Evolutionary conservation across 2,329 filamentous ascomycete genomes (phyloP), one percentile per base, ranked within the genome.

Genomic region (Fusarium brachygibbosum): DNA sequence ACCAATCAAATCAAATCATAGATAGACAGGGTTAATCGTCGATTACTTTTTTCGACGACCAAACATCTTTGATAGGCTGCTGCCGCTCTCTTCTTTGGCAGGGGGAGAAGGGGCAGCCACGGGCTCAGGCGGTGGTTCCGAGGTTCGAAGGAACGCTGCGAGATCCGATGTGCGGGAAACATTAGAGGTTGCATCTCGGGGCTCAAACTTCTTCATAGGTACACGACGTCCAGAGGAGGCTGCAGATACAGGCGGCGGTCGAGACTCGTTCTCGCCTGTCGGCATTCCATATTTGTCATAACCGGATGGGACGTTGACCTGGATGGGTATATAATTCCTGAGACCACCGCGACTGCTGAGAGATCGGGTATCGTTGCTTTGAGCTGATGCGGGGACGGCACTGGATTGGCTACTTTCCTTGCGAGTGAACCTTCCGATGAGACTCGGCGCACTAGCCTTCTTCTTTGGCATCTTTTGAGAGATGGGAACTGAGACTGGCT

Each of bases 101-200:
- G 74, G 52, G 11, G 77, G 75, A 75, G 60, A 9, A 74, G 60
- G 7, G 70, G 72, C 16, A 72, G 58, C 66, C 11, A 74, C 60
- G 28, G 76, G 68, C 25, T 78, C 73, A 16, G 84, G 82, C 3
- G 90, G 89, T 5, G 91, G 91, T 34, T 85, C 89, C 16, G 90
- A 91, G 72, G 88, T 88, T 54, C 86, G 87, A 32, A 96, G 80
- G 76, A 95, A 95, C 52, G 89, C 88, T 1, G 92, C 91, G 44
- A 95, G 79, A 51, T 93, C 91, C 19, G 86, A 85, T 3, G 90
- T 93, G 45, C 81, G 79, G n/a, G 79, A 91, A 42, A 77, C 78
- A n/a, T 79, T 79, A 9, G 77, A 78, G 35, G 81, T 79, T 5
- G 86, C 79, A 6, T 88, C 87, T 45, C 86, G 83, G 4, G 87